These are phyloP conservation scores for Coniochaeta sp. DNA, from an alignment of 2,329 filamentous ascomycete genomes.

Conservation along the genomic window DNA sequence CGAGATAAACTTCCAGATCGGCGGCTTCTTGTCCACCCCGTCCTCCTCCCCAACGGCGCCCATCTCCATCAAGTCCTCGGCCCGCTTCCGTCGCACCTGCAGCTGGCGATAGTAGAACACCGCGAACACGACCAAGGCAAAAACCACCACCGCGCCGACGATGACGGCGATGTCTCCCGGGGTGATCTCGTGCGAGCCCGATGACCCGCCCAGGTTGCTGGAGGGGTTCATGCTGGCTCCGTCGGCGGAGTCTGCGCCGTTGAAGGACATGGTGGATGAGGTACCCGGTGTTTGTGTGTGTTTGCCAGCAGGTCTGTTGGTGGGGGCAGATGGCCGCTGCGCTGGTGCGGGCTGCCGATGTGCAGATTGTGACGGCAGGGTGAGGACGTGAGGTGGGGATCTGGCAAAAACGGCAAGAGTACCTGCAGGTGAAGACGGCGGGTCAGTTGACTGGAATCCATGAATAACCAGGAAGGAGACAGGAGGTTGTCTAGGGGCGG, in stretches of 20 bases:
- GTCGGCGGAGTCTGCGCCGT: conserved; percentile 4
- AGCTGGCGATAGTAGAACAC: conserved; percentile 12
- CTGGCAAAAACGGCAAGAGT: not conserved
- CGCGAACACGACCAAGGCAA: conserved; percentile 5
- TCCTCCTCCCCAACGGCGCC: not conserved
- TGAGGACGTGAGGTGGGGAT: not conserved
- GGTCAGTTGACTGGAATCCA: not conserved
- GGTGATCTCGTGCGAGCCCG: conserved; percentile 2
- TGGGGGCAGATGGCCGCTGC: no score
- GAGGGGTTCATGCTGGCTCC: not conserved
- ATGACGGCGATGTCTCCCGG: conserved; percentile 10
- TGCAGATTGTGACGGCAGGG: not conserved
- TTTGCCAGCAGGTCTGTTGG: no score
- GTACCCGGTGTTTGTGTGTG: not conserved
- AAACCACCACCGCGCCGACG: conserved; percentile 5
- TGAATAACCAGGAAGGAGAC: not conserved
- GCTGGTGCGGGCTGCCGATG: not conserved
- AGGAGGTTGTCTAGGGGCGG: not conserved
- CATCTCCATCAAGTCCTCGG: conserved; percentile 7
- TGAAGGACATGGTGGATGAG: not conserved
- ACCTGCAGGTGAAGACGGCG: not conserved
- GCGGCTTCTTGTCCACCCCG: not conserved
- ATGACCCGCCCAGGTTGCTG: conserved; percentile 2
- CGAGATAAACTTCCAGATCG: not conserved
- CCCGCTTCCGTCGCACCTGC: conserved; percentile 8